Evolutionary conservation across 2,329 filamentous ascomycete species (phyloP), one percentile per base, ranked within the genome.

Genomic region (Fusarium acutatum): DNA sequence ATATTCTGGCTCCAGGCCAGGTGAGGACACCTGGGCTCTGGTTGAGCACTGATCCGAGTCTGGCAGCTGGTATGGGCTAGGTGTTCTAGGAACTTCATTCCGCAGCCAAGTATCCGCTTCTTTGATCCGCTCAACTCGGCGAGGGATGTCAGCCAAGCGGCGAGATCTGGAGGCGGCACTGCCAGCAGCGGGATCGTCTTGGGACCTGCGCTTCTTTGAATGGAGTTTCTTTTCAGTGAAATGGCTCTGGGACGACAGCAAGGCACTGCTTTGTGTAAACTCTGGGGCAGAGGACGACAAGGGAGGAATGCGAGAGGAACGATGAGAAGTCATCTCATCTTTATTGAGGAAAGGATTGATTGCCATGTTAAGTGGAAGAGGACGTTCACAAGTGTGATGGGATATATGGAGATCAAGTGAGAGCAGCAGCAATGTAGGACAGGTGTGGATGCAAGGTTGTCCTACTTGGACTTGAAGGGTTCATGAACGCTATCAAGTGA

Each of bases 401-500:
- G 41, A 60, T 61, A 44, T 44, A 32, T 47, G 46, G 64, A 17
- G 15, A 24, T 37, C 59, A 56, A 57, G 44, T 38, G 54, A 56
- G 30, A 35, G 52, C 57, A 60, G 64, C 49, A 57, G 60, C 52
- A 50, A 49, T 41, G 69, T n/a, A 47, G 65, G 34, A 54, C 13
- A 41, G 49, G 41, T 56, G 38, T 38, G 49, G 58, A 38, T 59
- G 49, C 28, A 30, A 32, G 26, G 30, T 44, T 62, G 61, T 75
- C 72, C 52, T 58, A 68, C 57, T 58, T 52, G 47, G 60, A 62
- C 56, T 56, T 9, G 60, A 53, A 43, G 40, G 56, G 53, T 28
- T 67, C 46, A 58, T 40, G 38, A 40, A 47, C 38, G 60, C 32
- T 64, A 53, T 53, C 50, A 65, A 64, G 57, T 60, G 75, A 77